Evolutionary conservation across 176 grass and related monocot species (phyloP).

Genomic region (Carex scoparia): DNA sequence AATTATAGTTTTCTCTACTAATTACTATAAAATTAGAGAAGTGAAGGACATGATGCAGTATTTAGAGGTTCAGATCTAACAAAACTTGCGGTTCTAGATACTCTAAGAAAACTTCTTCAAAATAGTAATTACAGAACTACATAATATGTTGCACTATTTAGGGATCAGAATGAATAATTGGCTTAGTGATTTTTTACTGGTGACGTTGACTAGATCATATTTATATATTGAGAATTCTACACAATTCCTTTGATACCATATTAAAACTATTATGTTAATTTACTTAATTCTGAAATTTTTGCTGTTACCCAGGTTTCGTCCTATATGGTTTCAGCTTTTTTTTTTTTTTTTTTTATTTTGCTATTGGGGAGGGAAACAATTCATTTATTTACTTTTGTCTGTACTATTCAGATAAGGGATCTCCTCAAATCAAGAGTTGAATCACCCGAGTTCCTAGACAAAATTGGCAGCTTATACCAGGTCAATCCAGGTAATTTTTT

Average conservation of each 20-base stretch:
- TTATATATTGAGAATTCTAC: background rate
- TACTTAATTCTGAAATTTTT: background rate
- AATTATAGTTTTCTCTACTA: background rate
- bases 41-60: background rate
- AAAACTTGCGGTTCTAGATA: background rate
- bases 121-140: background rate
- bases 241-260: background rate
- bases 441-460: constrained; percentile 72
- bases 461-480: constrained; percentile 50
- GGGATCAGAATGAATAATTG: background rate
- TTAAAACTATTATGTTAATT: background rate
- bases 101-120: background rate
- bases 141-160: background rate
- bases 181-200: background rate
- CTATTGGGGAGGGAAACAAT: background rate
- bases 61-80: background rate
- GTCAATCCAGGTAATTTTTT: constrained; percentile 22
- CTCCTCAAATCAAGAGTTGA: constrained; percentile 78
- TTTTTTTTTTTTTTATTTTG: background rate
- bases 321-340: background rate
- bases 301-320: background rate
- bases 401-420: constrained; percentile 49
- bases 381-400: background rate
- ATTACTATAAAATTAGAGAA: background rate
- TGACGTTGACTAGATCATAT: background rate